A percentile compares a stretch with the other conserved stretches of the same genome.
Evolutionary conservation across 495 filamentous ascomycete species (phyloP).

Genomic region (Chaetomium fimeti): DNA sequence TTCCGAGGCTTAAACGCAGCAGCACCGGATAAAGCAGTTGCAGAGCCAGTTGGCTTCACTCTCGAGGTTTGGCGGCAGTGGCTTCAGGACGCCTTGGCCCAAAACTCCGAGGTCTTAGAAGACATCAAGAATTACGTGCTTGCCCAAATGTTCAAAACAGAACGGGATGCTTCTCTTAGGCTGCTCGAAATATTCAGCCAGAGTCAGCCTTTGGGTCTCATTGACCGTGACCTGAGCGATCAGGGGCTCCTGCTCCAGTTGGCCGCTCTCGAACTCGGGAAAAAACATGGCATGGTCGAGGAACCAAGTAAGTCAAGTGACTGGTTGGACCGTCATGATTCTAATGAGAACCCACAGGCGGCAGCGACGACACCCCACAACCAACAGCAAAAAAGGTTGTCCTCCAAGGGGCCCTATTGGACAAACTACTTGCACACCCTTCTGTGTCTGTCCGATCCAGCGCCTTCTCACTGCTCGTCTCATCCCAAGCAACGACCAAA

Average conservation of each 20-base stretch:
- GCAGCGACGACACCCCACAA: conserved; percentile 13
- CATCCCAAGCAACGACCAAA: conserved; percentile 65
- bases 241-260: conserved; percentile 59
- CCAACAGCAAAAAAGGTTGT: conserved; percentile 30
- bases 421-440: conserved; percentile 60
- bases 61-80: conserved; percentile 50
- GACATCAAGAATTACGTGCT: conserved; percentile 72
- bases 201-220: conserved; percentile 41
- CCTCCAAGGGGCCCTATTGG: conserved; percentile 46
- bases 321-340: neutral
- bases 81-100: conserved; percentile 47
- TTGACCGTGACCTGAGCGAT: conserved; percentile 48
- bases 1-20: conserved; percentile 43
- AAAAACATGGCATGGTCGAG: conserved; percentile 72
- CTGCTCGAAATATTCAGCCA: conserved; percentile 55
- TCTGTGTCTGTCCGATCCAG: conserved; percentile 65
- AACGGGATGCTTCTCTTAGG: conserved; percentile 49
- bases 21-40: conserved; percentile 29
- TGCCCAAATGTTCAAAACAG: conserved; percentile 63
- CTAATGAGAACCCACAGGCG: conserved; percentile 17
- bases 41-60: conserved; percentile 31
- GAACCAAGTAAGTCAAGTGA: conserved; percentile 61
- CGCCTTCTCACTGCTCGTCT: conserved; percentile 70
- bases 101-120: conserved; percentile 57
- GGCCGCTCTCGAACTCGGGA: conserved; percentile 70